Conservation (phyloP, 352 stramenopile species). For the Peronospora farinosa region DNA sequence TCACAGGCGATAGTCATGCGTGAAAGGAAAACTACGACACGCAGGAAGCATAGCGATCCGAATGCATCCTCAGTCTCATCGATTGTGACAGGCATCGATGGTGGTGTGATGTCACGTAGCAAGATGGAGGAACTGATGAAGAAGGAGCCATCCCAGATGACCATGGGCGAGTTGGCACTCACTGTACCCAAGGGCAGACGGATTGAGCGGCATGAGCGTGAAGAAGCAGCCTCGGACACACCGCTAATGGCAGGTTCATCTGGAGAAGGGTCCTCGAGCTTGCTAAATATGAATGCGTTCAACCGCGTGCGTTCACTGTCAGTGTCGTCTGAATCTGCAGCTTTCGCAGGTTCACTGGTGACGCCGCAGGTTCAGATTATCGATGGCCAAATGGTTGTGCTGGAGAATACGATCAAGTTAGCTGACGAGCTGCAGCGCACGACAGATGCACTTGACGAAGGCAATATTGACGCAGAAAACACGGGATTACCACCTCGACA, state of each 20-base stretch:
- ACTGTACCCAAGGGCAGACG: constrained; percentile 61
- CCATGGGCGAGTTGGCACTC: constrained; percentile 74
- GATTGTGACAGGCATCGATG: constrained; percentile 26
- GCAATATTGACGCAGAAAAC: constrained; percentile 17
- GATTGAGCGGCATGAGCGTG: constrained; percentile 53
- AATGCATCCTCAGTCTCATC: constrained; percentile 42
- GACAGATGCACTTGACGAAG: constrained; percentile 30
- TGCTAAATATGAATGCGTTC: constrained; percentile 38
- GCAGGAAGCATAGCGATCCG: constrained; percentile 57
- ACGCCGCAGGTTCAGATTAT: constrained; percentile 79
- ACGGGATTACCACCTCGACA: constrained; percentile 30
- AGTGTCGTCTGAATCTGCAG: constrained; percentile 54
- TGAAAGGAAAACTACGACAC: constrained; percentile 28
- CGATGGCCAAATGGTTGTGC: constrained; percentile 80
- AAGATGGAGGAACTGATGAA: constrained; percentile 55
- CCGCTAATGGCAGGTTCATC: constrained; percentile 1
- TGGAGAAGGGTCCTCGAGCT: constrained; percentile 20
- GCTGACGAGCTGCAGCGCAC: constrained; percentile 36
- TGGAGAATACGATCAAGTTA: constrained; percentile 63
- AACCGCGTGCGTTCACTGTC: constrained; percentile 55
- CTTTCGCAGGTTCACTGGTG: constrained; percentile 59
- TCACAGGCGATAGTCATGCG: constrained; percentile 26
- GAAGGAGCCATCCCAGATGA: constrained; percentile 79
- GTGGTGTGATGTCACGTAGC: constrained; percentile 24
- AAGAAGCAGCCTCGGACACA: constrained; percentile 39